Evolutionary conservation across 2,329 filamentous ascomycete species (phyloP).

Genomic region (Colletotrichum melonis): DNA sequence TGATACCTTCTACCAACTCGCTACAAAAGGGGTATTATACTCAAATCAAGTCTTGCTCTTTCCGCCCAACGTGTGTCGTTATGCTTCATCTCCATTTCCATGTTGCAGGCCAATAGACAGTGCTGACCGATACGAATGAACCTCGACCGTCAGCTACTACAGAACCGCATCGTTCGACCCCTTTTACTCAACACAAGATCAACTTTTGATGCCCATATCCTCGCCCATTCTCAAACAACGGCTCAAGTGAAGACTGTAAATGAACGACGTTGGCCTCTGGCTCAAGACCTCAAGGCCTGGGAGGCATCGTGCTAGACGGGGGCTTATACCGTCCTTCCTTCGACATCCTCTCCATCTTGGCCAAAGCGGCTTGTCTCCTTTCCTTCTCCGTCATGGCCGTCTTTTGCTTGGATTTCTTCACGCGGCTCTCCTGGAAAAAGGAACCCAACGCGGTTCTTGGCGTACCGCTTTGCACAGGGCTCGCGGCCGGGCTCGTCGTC

Average conservation of each 20-base stretch:
- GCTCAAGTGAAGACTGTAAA: neutral
- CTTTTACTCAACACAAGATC: neutral
- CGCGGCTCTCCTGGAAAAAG: conserved; percentile 21
- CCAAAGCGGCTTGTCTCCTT: neutral
- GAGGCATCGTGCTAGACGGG: conserved; percentile 5
- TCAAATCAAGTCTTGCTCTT: neutral
- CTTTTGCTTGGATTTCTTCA: conserved; percentile 30
- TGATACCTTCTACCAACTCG: neutral
- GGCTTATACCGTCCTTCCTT: conserved; percentile 19
- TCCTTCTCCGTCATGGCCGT: conserved; percentile 18
- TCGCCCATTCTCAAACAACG: neutral
- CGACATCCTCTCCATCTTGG: conserved; percentile 16
- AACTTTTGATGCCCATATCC: neutral
- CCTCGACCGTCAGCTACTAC: neutral
- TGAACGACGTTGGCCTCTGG: neutral
- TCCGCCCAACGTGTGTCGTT: neutral
- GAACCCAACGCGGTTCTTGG: neutral
- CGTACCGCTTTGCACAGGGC: neutral
- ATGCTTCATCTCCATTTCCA: neutral
- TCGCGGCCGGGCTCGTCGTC: neutral
- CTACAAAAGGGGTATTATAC: conserved; percentile 8
- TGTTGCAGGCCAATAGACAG: neutral
- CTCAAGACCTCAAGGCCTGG: neutral
- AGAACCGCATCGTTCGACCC: neutral
- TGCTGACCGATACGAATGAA: neutral